These are phyloP conservation scores for Pyricularia sp. DNA, from an alignment of 2,329 filamentous ascomycete species.

Conservation along the genomic window DNA sequence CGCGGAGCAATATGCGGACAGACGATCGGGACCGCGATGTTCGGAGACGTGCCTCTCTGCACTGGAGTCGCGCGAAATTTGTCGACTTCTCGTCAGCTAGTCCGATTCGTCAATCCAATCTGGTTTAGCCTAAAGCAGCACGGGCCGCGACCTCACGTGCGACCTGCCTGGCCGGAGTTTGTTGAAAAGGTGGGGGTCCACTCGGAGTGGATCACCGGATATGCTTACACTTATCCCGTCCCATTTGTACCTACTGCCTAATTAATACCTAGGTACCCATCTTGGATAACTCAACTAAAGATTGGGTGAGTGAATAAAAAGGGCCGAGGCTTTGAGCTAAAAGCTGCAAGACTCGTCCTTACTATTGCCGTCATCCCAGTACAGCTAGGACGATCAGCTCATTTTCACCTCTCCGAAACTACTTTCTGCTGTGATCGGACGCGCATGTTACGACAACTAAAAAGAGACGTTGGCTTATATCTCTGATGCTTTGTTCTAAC, in stretches of 20 bases:
- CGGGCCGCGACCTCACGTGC: not conserved
- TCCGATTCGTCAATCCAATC: not conserved
- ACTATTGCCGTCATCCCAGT: not conserved
- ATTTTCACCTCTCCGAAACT: not conserved
- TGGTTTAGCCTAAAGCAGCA: not conserved
- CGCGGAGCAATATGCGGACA: not conserved
- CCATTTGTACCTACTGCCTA: too few species aligned
- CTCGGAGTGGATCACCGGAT: not conserved
- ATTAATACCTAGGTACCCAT: too few species aligned
- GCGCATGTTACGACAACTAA: not conserved
- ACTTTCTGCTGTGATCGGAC: not conserved
- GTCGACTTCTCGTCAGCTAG: not conserved
- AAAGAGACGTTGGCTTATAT: not conserved
- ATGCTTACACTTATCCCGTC: not conserved
- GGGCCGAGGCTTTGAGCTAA: not conserved
- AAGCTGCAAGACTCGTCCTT: not conserved
- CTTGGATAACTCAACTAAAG: too few species aligned
- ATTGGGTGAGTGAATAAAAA: not conserved
- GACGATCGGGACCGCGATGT: not conserved
- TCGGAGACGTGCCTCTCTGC: not conserved
- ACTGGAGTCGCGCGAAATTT: slow-evolving; percentile 1
- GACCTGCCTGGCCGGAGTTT: not conserved
- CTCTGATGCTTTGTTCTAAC: not conserved
- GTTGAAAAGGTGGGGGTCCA: not conserved
- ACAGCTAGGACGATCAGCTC: not conserved